Evolutionary conservation across 129 eudicot genomes (phyloP).

Genomic region (Artemisia argyi): DNA sequence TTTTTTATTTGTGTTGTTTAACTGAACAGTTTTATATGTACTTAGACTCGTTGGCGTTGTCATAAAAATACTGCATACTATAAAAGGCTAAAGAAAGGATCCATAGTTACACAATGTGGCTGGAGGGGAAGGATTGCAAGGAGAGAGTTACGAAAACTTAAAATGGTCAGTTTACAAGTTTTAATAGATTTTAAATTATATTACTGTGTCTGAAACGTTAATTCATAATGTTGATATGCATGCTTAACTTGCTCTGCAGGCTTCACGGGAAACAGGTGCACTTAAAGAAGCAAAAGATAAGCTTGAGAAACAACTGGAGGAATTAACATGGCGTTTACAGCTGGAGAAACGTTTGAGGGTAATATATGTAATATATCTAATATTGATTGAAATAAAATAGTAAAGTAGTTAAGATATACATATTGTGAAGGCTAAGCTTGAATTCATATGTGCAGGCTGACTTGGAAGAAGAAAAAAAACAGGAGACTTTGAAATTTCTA

Average conservation of each 20-base stretch:
- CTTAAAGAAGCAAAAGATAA: slow-evolving; percentile 97
- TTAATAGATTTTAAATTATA: slow-evolving; percentile 3
- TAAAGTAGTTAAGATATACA: neutral
- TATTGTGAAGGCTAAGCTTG: slow-evolving; percentile 13
- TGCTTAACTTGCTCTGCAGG: slow-evolving; percentile 49
- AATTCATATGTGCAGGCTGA: slow-evolving; percentile 57
- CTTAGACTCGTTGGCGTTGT: slow-evolving; percentile 84
- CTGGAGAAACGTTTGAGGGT: slow-evolving; percentile 97
- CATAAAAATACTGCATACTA: slow-evolving; percentile 65
- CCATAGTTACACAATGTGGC: slow-evolving; percentile 75
- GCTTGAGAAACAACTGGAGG: slow-evolving; percentile 96
- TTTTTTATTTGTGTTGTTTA: neutral
- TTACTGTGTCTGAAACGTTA: neutral
- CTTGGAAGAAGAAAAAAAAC: slow-evolving; percentile 90
- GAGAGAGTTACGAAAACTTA: slow-evolving; percentile 72
- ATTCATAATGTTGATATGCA: neutral
- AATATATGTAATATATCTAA: slow-evolving; percentile 22
- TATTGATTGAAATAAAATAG: too few relatives aligned
- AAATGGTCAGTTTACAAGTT: slow-evolving; percentile 52
- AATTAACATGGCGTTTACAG: slow-evolving; percentile 96
- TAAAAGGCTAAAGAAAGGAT: slow-evolving; percentile 65
- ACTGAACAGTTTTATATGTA: slow-evolving; percentile 2
- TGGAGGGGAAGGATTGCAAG: slow-evolving; percentile 90
- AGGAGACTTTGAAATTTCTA: slow-evolving; percentile 73
- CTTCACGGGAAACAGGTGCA: slow-evolving; percentile 91